Base-by-base conservation (phyloP, 192 early-diverging fungal species). In the Umbelopsis vinacea region DNA sequence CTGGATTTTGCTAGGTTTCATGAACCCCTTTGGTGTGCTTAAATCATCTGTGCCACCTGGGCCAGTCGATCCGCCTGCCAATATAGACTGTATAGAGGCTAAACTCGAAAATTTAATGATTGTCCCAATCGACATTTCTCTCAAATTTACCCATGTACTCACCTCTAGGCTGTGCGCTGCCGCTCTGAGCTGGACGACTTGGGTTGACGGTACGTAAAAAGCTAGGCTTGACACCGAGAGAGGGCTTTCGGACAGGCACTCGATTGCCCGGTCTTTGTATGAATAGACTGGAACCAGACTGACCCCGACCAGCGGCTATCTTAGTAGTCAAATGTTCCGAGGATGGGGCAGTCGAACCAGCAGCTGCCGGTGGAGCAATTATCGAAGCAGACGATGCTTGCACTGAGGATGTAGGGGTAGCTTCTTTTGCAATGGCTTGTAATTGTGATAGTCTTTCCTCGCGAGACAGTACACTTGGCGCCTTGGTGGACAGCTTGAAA, bases 21-120 rank as follows among this genome's bases (percentile, higher is more conserved):
- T 57, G 4, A 78, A 46, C 21, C 76, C 76, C 66, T 50, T 60
- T 52, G 76, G 76, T 6, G 57, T 37, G 26, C 21, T 74, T 9
- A 8, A 46, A 19, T 63, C 55, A 2, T 67, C 35, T 35, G 57
- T 29, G 35, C 57, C 33, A 7, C 33, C 19, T 37, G 29, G 33
- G 17, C 15, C 57, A 63, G 23, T 63, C 3, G 57, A 17, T 37
- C 57, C 57, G 3, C 15, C 33, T 12, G 57, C 23, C 17, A 63
- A 26, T 19, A 67, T 54, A 73, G 60, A 73, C 35, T 60, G 38
- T 66, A 72, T n/a, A 22, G 29, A 48, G 9, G 40, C n/a, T 45
- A 38, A 22, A 11, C 2, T 6, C 29, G 38, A 0, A n/a, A n/a
- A 0, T 12, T 72, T 48, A 72, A 50, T 67, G 17, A 50, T 52